A percentile compares a stretch with the other conserved stretches of the same genome.
Conservation (phyloP, 495 filamentous ascomycete genomes). For the Neurospora africana region DNA sequence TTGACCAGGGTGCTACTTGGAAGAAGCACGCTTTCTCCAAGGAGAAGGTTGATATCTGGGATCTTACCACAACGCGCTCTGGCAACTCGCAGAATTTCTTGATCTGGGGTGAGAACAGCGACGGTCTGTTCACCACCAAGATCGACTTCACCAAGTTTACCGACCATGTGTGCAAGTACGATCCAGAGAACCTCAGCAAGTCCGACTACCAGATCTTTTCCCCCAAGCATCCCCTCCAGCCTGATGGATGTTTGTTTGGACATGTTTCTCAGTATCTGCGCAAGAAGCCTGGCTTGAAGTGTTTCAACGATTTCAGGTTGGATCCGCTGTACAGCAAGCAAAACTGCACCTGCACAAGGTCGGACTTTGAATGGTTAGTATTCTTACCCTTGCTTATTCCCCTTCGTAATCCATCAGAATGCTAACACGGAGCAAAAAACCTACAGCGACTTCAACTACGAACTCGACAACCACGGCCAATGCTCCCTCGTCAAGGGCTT, state of each 20-base stretch:
- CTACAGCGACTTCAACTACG: conserved; percentile 84
- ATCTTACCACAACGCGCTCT: conserved; percentile 80
- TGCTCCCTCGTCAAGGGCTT: conserved; percentile 68
- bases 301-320: conserved; percentile 66
- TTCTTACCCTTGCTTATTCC: not conserved
- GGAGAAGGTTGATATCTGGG: conserved; percentile 53
- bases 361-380: conserved; percentile 89
- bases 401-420: not conserved
- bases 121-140: conserved; percentile 56
- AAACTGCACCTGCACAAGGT: conserved; percentile 72
- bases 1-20: conserved; percentile 74
- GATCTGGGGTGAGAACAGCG: conserved; percentile 63
- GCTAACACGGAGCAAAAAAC: not conserved
- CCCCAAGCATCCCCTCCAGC: conserved; percentile 65
- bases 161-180: conserved; percentile 54
- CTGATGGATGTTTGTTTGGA: conserved; percentile 80
- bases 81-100: conserved; percentile 84
- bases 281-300: conserved; percentile 62
- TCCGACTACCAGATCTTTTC: conserved; percentile 76
- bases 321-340: conserved; percentile 52
- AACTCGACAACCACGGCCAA: conserved; percentile 60
- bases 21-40: conserved; percentile 60
- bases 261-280: conserved; percentile 83
- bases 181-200: conserved; percentile 49
- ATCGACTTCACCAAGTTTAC: conserved; percentile 78